Percentiles rank a stretch among this genome's conserved stretches.
Evolutionary conservation across 169 alveolate genomes (phyloP).

Genomic region (Eimeria sp.): DNA sequence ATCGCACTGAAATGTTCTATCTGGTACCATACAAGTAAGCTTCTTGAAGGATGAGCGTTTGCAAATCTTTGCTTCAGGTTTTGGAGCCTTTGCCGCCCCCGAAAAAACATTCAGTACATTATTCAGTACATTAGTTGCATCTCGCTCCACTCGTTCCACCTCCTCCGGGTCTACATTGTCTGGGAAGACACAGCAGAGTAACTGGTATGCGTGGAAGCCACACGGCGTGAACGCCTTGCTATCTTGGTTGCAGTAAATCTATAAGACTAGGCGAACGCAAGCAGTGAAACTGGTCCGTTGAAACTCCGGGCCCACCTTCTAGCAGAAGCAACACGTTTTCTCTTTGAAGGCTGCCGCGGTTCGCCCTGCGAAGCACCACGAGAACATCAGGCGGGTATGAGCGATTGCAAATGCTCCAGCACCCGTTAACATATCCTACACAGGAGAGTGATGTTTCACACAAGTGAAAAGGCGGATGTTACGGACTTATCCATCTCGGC

Average conservation of each 20-base stretch:
- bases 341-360: slow-evolving; percentile 69
- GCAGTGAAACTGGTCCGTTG: background rate
- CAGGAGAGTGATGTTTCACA: background rate
- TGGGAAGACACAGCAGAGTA: slow-evolving; percentile 1
- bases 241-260: background rate
- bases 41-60: slow-evolving; percentile 67
- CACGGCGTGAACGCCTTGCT: background rate
- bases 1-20: background rate
- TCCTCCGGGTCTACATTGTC: slow-evolving; percentile 78
- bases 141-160: slow-evolving; percentile 79
- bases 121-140: slow-evolving; percentile 17
- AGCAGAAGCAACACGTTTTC: slow-evolving; percentile 80
- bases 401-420: background rate
- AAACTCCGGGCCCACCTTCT: slow-evolving; percentile 64
- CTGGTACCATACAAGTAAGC: slow-evolving; percentile 46
- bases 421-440: background rate
- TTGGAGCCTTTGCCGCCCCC: slow-evolving; percentile 53
- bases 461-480: background rate
- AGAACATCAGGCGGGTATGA: background rate
- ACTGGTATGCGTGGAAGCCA: background rate
- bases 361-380: slow-evolving; percentile 20
- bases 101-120: slow-evolving; percentile 63
- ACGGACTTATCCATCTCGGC: slow-evolving; percentile 75
- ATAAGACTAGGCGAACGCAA: background rate
- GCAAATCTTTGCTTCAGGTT: slow-evolving; percentile 66